Percentiles rank a stretch among this genome's conserved stretches.
Conservation (phyloP, 192 early-diverging fungal genomes). For the Ramicandelaber brevisporus region DNA sequence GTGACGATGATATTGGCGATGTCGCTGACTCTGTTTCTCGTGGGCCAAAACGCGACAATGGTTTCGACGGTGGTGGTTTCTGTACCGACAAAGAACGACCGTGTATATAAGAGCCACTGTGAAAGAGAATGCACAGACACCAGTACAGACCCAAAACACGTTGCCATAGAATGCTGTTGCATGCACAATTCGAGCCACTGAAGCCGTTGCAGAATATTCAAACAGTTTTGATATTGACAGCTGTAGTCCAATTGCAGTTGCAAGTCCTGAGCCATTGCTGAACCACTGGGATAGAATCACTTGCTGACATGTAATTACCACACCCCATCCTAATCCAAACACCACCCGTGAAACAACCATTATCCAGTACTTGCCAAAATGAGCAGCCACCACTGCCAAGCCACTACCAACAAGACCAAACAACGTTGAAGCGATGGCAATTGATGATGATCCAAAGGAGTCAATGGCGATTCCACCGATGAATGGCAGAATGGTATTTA, state of each 20-base stretch:
- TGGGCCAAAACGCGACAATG: too few relatives aligned
- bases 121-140: constrained; percentile 7
- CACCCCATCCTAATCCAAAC: constrained; percentile 1
- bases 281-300: constrained; percentile 4
- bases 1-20: too few relatives aligned
- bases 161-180: constrained; percentile 2
- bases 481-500: constrained; percentile 2
- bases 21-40: too few relatives aligned
- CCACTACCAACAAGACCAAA: too few relatives aligned
- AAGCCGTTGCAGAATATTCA: background rate
- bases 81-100: too few relatives aligned
- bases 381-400: too few relatives aligned
- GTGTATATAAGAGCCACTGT: too few relatives aligned
- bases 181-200: background rate
- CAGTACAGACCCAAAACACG: constrained; percentile 5
- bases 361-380: too few relatives aligned
- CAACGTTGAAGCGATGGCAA: too few relatives aligned
- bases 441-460: constrained; percentile 1
- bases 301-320: constrained; percentile 2
- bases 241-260: constrained; percentile 1
- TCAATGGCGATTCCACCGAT: constrained; percentile 6
- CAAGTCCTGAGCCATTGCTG: constrained; percentile 1
- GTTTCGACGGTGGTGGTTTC: too few relatives aligned
- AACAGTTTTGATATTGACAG: background rate
- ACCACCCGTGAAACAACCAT: too few relatives aligned